Percentiles rank a stretch among this genome's conserved stretches.
Conservation (phyloP, 352 stramenopile genomes). For the Pythium aristosporum region DNA sequence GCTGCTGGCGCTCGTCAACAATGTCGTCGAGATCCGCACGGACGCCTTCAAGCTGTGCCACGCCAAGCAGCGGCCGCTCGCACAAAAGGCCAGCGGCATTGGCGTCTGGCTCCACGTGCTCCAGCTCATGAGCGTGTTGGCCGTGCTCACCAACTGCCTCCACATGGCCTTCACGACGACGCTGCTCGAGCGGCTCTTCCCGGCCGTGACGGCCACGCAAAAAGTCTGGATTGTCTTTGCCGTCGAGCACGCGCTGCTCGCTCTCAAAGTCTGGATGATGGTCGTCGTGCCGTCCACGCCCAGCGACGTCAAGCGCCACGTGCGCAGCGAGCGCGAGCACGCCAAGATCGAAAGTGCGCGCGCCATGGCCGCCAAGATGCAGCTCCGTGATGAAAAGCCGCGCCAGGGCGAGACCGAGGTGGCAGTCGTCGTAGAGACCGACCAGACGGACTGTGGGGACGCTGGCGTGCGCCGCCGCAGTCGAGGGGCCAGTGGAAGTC, state of each 20-base stretch:
- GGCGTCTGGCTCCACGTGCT: constrained; percentile 89
- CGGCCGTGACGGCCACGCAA: constrained; percentile 30
- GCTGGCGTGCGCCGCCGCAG: constrained; percentile 4
- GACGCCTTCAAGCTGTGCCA: constrained; percentile 96
- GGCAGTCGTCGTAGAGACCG: no score
- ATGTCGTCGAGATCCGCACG: constrained; percentile 91
- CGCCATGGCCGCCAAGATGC: constrained; percentile 46
- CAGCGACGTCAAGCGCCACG: constrained; percentile 42
- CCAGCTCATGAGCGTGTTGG: constrained; percentile 94
- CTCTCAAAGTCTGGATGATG: constrained; percentile 67
- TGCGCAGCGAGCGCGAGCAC: constrained; percentile 55
- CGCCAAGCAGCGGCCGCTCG: constrained; percentile 87
- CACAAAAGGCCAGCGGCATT: constrained; percentile 92
- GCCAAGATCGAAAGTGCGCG: constrained; percentile 72
- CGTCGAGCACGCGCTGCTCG: constrained; percentile 65
- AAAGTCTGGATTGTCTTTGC: constrained; percentile 85
- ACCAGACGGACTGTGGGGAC: neutral
- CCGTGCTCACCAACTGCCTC: constrained; percentile 95
- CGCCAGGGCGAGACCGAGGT: constrained; percentile 11
- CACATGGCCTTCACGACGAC: constrained; percentile 89
- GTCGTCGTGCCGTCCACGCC: constrained; percentile 59
- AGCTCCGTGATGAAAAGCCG: no score
- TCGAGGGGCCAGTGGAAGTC: constrained; percentile 6
- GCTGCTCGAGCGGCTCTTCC: constrained; percentile 50
- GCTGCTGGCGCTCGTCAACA: constrained; percentile 92